Base-by-base conservation (phyloP, 805 yeast genomes). In the Zygotorulaspora sp. region DNA sequence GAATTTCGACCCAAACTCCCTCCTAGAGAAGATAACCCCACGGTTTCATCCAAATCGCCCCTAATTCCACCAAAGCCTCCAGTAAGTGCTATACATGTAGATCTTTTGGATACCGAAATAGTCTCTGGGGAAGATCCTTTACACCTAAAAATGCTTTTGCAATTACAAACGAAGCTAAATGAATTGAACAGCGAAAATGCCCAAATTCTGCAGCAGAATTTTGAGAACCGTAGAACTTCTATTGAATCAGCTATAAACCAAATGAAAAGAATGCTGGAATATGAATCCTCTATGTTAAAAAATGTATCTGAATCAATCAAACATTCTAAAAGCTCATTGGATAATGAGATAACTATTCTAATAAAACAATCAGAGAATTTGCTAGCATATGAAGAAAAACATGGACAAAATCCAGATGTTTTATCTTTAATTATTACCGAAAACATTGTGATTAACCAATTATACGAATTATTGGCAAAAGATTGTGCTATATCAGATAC, bases 401-500 rank as follows among this genome's bases (percentile, higher is more conserved):
- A 49, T 1, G 51, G 60, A 9, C 49, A 48, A 10, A 58, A 58
- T 9, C 63, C 63, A 5, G 59, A 68, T 23, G 53, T 72, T 2
- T 77, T 71, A 38, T 67, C 68, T 8, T 46, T 70, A 2, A 61
- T 77, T 1, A 61, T 66, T 23, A 75, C 79, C 0, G 79, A 74
- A 38, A 72, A 77, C 1, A 63, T 67, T 0, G 78, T 72, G 1
- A 68, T 72, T 38, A 70, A 74, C 40, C 95, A 85, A 38, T 37
- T 58, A n/a, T 55, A 57, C 28, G 38, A 44, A 14, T 63, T 81
- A 1, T 75, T 76, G 0, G 72, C 88, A 13, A 80, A 76, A 26
- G 84, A 83, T 36, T 70, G 72, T 43, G 84, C 95, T 1, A 71
- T 80, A n/a, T 73, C 74, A 20, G 96, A 89, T 53, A 68, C 89